Conservation (phyloP, 805 yeast genomes). For the Kuraishia floccosa region DNA sequence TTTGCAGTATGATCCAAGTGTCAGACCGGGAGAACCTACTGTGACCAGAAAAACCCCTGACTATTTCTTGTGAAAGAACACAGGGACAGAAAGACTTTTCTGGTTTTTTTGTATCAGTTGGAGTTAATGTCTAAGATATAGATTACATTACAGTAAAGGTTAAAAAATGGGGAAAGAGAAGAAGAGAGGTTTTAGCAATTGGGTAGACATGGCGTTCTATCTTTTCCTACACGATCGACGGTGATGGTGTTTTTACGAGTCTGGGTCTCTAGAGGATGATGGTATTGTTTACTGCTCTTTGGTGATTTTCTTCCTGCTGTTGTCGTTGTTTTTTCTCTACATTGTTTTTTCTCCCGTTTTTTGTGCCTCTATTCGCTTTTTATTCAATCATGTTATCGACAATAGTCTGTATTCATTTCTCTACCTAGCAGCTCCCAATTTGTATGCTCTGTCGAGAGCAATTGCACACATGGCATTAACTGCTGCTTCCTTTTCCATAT, state of each 20-base stretch:
- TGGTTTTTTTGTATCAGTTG: too few species aligned
- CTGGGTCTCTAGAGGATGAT: too few species aligned
- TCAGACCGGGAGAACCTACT: slow-evolving; percentile 96
- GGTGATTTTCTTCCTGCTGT: neutral
- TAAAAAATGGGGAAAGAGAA: too few species aligned
- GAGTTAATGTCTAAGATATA: too few species aligned
- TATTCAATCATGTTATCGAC: neutral
- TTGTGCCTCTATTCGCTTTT: neutral
- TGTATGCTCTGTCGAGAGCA: slow-evolving; percentile 66
- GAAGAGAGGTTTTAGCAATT: too few species aligned
- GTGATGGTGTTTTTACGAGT: too few species aligned
- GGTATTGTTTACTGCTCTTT: too few species aligned
- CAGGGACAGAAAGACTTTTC: too few species aligned
- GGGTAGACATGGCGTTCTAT: too few species aligned
- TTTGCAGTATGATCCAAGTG: slow-evolving; percentile 91
- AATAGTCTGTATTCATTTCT: neutral
- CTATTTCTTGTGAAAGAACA: slow-evolving; percentile 77
- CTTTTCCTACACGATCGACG: too few species aligned
- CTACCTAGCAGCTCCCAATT: slow-evolving; percentile 20
- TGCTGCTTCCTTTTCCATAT: slow-evolving; percentile 51
- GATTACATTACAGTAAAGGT: too few species aligned
- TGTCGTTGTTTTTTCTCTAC: neutral
- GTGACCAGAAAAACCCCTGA: slow-evolving; percentile 96
- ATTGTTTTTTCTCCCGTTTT: neutral
- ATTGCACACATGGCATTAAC: slow-evolving; percentile 88